Evolutionary conservation across 257 asterid genomes (phyloP).

Genomic region (Nicotiana otophora): DNA sequence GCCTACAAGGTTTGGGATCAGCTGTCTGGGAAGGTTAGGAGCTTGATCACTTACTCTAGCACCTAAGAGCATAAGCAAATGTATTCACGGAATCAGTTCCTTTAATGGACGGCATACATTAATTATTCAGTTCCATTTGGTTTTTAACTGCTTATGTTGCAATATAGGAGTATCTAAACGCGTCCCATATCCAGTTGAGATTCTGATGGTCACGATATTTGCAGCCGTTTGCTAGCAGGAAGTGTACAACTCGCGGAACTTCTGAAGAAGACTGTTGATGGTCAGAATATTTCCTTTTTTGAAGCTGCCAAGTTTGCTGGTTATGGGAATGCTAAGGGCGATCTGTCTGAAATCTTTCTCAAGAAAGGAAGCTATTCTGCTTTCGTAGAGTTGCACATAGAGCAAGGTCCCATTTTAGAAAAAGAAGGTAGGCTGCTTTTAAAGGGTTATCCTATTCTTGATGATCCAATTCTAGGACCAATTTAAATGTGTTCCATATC

Average conservation of each 20-base stretch:
- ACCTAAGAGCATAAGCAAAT: background rate
- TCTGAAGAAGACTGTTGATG: constrained; percentile 59
- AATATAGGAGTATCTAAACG: background rate
- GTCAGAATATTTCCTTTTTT: constrained; percentile 50
- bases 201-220: constrained; percentile 30
- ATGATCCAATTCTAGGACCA: background rate
- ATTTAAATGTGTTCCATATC: background rate
- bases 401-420: constrained; percentile 97
- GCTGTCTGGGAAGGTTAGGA: constrained; percentile 93
- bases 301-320: constrained; percentile 82
- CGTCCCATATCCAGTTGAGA: background rate
- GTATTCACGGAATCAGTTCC: background rate
- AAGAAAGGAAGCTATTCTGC: constrained; percentile 71
- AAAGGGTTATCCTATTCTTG: background rate
- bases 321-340: constrained; percentile 34
- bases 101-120: background rate
- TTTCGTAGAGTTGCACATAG: constrained; percentile 84
- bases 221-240: constrained; percentile 92
- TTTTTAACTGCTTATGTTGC: background rate
- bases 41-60: background rate
- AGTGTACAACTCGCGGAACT: constrained; percentile 54
- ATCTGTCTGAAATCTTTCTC: constrained; percentile 57
- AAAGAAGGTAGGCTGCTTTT: constrained; percentile 57
- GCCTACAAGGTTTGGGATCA: constrained; percentile 93
- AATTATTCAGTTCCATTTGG: too few relatives aligned